A percentile compares a stretch with the other conserved stretches of the same genome.
Evolutionary conservation across 768 basidiomycete genomes (phyloP).

Genomic region (Podaxis pistillaris): DNA sequence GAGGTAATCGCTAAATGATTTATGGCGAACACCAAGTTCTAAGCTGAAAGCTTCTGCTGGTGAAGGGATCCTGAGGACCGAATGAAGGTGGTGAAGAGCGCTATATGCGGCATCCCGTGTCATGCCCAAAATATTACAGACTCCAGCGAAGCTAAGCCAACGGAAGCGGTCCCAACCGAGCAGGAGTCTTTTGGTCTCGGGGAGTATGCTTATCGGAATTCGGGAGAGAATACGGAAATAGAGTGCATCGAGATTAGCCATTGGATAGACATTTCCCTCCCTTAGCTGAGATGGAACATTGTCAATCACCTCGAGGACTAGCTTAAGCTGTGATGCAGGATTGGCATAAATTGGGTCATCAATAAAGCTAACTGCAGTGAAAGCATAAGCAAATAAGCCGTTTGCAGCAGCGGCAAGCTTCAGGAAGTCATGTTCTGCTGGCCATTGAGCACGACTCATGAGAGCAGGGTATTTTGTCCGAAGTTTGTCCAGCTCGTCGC

Average conservation of each 20-base stretch:
- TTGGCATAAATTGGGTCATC: neutral
- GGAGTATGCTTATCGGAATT: neutral
- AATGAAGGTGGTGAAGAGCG: neutral
- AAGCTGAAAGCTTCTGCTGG: neutral
- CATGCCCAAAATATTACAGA: neutral
- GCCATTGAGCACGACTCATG: neutral
- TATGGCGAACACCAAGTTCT: neutral
- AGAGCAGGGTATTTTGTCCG: neutral
- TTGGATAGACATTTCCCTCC: neutral
- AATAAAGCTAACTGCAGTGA: neutral
- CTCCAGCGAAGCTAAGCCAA: neutral
- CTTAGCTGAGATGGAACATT: too few species aligned
- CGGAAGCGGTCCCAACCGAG: neutral
- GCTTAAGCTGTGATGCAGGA: neutral
- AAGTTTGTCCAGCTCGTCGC: neutral
- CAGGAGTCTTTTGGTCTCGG: neutral
- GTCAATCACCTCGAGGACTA: conserved; percentile 1
- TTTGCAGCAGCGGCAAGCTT: neutral
- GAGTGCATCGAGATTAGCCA: conserved; percentile 12
- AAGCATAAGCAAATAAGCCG: conserved; percentile 1
- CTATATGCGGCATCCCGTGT: neutral
- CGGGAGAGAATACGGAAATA: conserved; percentile 5
- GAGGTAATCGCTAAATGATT: neutral
- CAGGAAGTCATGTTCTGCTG: neutral
- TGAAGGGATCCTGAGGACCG: neutral